These are phyloP conservation scores for Aspergillus sparsus DNA, from an alignment of 495 filamentous ascomycete species.

Conservation along the genomic window DNA sequence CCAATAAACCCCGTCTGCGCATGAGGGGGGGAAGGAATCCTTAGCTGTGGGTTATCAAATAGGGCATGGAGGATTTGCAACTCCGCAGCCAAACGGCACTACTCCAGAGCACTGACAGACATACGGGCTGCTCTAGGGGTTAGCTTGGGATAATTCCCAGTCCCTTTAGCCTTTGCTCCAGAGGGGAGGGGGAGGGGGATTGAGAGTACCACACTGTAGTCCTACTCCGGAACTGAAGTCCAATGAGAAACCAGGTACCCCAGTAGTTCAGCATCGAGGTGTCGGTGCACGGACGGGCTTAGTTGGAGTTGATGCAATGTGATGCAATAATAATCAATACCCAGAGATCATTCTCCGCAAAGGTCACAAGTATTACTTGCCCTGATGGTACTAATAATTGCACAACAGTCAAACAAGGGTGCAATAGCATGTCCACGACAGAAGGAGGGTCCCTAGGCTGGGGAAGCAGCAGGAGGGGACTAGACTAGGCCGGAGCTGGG, in stretches of 20 bases:
- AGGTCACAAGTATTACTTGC: constrained; percentile 1
- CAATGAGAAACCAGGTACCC: constrained; percentile 11
- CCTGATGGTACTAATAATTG: constrained; percentile 4
- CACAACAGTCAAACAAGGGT: constrained; percentile 4
- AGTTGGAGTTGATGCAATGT: constrained; percentile 20
- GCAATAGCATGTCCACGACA: constrained; percentile 11
- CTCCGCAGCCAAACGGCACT: constrained; percentile 23
- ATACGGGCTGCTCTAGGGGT: constrained; percentile 14
- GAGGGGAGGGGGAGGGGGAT: neutral
- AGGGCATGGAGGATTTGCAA: constrained; percentile 20
- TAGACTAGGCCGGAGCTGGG: neutral
- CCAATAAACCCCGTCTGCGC: constrained; percentile 15
- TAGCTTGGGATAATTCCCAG: constrained; percentile 5
- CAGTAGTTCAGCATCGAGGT: constrained; percentile 9
- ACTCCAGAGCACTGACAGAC: constrained; percentile 22
- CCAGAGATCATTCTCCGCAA: constrained; percentile 16
- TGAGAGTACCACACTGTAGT: constrained; percentile 14
- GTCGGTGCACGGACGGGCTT: constrained; percentile 16
- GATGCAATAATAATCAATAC: constrained; percentile 13
- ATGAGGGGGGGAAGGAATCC: constrained; percentile 15
- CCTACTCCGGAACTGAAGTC: constrained; percentile 3
- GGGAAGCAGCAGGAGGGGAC: neutral
- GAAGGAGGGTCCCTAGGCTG: neutral
- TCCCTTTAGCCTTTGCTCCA: constrained; percentile 5
- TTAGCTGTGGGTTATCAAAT: constrained; percentile 14